Conservation (phyloP, 345 rosid genomes). For the Sonneratia alba region DNA sequence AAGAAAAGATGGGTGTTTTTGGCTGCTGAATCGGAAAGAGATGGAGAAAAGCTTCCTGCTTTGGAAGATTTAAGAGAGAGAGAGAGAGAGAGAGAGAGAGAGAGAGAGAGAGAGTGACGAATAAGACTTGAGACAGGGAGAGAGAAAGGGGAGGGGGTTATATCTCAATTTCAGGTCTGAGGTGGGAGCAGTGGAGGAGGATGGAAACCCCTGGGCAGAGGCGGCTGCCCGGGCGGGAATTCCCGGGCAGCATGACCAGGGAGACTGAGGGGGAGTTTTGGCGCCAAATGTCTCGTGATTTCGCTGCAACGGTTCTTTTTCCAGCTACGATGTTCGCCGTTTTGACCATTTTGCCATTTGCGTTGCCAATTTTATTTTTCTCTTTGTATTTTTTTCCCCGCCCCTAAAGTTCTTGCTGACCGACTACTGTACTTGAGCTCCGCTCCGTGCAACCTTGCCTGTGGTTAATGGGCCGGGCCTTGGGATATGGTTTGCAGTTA, state of each 20-base stretch:
- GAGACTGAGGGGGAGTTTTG: constrained; percentile 12
- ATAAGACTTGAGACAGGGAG: neutral
- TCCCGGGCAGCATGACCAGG: constrained; percentile 19
- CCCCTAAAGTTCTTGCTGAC: neutral
- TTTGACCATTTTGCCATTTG: constrained; percentile 10
- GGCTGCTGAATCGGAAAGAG: neutral
- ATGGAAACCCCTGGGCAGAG: constrained; percentile 6
- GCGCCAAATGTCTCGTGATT: constrained; percentile 22
- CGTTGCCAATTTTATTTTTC: neutral
- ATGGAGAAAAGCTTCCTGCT: neutral
- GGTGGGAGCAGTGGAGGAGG: neutral
- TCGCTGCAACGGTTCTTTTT: constrained; percentile 34
- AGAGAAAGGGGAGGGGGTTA: constrained; percentile 3
- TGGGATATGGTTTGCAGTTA: neutral
- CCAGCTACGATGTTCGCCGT: constrained; percentile 17
- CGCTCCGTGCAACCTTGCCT: neutral
- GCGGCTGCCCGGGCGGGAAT: constrained; percentile 36
- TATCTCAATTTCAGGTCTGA: neutral
- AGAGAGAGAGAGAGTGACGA: constrained; percentile 5
- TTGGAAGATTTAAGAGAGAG: neutral
- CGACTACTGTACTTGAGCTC: neutral
- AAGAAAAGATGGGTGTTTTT: neutral
- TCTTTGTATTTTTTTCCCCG: neutral
- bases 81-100: neutral
- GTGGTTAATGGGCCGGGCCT: neutral